Evolutionary conservation across 108 stramenopile genomes (phyloP), one percentile per base, ranked within the genome.

Genomic region (Cyclotella baltica): DNA sequence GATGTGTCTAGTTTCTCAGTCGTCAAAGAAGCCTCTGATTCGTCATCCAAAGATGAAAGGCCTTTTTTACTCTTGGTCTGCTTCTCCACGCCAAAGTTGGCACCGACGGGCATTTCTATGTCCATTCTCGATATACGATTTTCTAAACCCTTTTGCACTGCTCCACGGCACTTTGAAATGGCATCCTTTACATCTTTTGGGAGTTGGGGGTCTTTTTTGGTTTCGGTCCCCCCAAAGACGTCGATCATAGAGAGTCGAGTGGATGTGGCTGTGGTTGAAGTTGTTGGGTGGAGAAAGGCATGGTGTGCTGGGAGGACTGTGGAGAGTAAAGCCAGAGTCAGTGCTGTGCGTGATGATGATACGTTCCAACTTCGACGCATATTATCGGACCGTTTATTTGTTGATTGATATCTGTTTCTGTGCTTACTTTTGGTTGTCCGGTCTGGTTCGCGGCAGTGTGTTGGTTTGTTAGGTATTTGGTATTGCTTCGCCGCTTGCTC

Each of bases 61-160:
- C 67, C 75, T 2, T 78, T 72, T 34, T 76, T 53, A 43, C 76
- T 92, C 30, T 65, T 72, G 35, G 80, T 76, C 47, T 80, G 72
- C 52, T 91, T 92, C 73, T 95, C 93, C 0, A 95, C 87, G 28
- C 90, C 90, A 83, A 95, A 95, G 62, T 95, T 89, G 0, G 93
- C 87, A 1, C 93, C 93, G 3, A 92, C 93, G 1, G 93, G 93
- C 77, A 94, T 88, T 61, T 92, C 91, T 25, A 95, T 74, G 46
- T 92, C 90, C 89, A 84, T 85, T 20, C 84, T 80, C 40, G 90
- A 91, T 20, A 87, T 47, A 37, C 86, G 84, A 62, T 81, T 69
- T 50, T 89, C 71, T 31, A 92, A 63, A 0, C 86, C 93, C 52
- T 84, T 85, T 74, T 94, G 93, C 2, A 88, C 88, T 16, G 91